Conservation (phyloP, 2,329 filamentous ascomycete species). For the Neofusicoccum kwambonambiense region DNA sequence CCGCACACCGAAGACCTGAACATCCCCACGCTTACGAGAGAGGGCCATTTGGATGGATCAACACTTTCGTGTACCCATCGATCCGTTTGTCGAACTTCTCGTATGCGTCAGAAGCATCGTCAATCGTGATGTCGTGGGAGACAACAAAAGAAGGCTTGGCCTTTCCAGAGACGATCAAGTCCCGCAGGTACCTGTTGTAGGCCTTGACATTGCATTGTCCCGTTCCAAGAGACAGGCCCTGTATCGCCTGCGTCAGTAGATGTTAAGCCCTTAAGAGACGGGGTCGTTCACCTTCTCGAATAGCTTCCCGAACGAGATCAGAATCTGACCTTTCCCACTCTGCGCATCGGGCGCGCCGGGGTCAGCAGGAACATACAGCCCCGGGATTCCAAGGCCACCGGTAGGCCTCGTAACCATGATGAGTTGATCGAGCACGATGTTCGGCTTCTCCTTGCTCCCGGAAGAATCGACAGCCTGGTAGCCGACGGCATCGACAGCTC, state of each 20-base stretch:
- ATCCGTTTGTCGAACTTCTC: conserved; percentile 66
- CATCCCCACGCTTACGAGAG: background rate
- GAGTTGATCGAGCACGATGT: conserved; percentile 63
- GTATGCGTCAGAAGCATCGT: conserved; percentile 61
- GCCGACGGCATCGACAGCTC: conserved; percentile 64
- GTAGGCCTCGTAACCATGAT: conserved; percentile 62
- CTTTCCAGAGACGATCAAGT: conserved; percentile 63
- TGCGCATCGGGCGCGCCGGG: conserved; percentile 63
- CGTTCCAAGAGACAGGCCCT: conserved; percentile 60
- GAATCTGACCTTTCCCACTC: conserved; percentile 62
- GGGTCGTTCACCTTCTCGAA: conserved; percentile 60
- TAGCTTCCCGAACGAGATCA: conserved; percentile 65
- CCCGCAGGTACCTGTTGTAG: conserved; percentile 65
- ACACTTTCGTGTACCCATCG: conserved; percentile 67
- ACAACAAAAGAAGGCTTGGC: conserved; percentile 68
- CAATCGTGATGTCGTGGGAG: conserved; percentile 62
- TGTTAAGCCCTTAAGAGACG: background rate
- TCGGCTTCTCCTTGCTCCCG: conserved; percentile 60
- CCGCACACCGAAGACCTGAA: background rate
- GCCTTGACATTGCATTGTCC: conserved; percentile 68
- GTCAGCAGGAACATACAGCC: conserved; percentile 54
- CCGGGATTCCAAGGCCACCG: conserved; percentile 62
- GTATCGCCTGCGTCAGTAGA: background rate
- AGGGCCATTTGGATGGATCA: conserved; percentile 63
- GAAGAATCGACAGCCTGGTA: conserved; percentile 61